Evolutionary conservation across 2,329 filamentous ascomycete genomes (phyloP).

Genomic region (Metarhizium rileyi): DNA sequence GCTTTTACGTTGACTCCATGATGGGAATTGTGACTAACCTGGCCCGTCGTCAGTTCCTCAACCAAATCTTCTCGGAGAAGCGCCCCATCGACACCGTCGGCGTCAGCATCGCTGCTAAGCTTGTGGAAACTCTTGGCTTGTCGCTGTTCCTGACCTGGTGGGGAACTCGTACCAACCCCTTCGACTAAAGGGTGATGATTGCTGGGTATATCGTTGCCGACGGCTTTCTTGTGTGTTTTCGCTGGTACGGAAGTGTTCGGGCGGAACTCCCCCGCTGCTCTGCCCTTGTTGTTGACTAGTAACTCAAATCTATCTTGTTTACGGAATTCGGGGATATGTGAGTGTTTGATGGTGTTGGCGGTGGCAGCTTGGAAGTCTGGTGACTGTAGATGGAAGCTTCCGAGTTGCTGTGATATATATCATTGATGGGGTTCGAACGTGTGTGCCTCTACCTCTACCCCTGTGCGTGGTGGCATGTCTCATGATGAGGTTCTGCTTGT

Average conservation of each 20-base stretch:
- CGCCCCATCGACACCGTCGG: slow-evolving; percentile 83
- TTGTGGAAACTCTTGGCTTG: slow-evolving; percentile 88
- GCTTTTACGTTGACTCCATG: too few relatives aligned
- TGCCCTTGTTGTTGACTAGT: too few relatives aligned
- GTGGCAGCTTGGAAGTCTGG: too few relatives aligned
- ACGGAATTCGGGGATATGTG: too few relatives aligned
- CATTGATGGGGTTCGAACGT: too few relatives aligned
- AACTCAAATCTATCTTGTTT: too few relatives aligned
- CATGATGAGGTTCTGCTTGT: too few relatives aligned
- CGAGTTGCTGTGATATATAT: too few relatives aligned
- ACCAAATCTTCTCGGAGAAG: slow-evolving; percentile 83
- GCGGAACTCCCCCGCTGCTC: background rate
- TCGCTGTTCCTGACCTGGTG: slow-evolving; percentile 93
- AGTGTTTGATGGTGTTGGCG: too few relatives aligned
- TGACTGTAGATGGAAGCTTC: too few relatives aligned
- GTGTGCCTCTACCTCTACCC: too few relatives aligned
- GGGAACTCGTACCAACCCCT: slow-evolving; percentile 91
- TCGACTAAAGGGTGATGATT: slow-evolving; percentile 47
- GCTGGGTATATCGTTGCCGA: background rate
- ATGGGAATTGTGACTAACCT: background rate
- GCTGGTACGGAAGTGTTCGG: background rate
- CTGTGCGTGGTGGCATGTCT: too few relatives aligned
- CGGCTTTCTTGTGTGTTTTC: background rate
- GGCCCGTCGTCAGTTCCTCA: slow-evolving; percentile 66
- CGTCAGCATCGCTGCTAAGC: slow-evolving; percentile 71